Percentiles rank a stretch among this genome's conserved stretches.
Conservation (phyloP, 1,284 basidiomycete genomes). For the Microstroma glucosiphilum region DNA sequence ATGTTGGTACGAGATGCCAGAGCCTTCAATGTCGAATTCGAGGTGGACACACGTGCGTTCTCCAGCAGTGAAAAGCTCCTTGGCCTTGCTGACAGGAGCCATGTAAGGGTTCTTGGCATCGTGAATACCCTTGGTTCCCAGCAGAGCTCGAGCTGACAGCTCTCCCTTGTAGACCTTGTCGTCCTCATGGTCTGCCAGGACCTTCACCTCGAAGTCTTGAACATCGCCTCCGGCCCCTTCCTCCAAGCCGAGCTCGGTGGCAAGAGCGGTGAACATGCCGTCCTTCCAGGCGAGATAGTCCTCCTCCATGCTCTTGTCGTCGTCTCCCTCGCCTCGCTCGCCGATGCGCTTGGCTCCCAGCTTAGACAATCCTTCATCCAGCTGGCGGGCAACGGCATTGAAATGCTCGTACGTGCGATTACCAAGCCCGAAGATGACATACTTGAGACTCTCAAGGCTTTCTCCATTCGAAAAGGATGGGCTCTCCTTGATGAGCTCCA, state of each 20-base stretch:
- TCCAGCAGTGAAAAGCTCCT: constrained; percentile 74
- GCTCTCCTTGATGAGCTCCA: constrained; percentile 82
- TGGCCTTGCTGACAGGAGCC: constrained; percentile 68
- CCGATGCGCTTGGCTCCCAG: constrained; percentile 84
- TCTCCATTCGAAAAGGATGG: constrained; percentile 80
- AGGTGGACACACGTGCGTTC: constrained; percentile 92
- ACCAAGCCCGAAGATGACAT: constrained; percentile 88
- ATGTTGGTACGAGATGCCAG: constrained; percentile 95
- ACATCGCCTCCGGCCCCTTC: constrained; percentile 92
- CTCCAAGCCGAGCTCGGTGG: constrained; percentile 74
- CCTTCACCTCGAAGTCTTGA: constrained; percentile 87
- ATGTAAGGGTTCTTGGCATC: constrained; percentile 96
- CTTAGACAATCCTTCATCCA: constrained; percentile 68
- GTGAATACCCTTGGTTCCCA: constrained; percentile 75
- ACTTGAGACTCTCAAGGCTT: constrained; percentile 78
- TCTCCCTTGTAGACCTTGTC: constrained; percentile 47
- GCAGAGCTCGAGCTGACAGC: constrained; percentile 66
- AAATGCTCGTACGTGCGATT: constrained; percentile 79
- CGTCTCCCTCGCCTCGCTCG: constrained; percentile 89
- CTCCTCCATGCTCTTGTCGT: constrained; percentile 99
- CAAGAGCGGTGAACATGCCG: constrained; percentile 84
- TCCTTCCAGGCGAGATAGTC: constrained; percentile 99
- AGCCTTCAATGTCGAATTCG: constrained; percentile 89
- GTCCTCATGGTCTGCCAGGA: constrained; percentile 55
- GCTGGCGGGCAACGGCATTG: constrained; percentile 73